A percentile compares a stretch with the other conserved stretches of the same genome.
Evolutionary conservation across 176 grass and related monocot species (phyloP).

Genomic region (Carex parvula): DNA sequence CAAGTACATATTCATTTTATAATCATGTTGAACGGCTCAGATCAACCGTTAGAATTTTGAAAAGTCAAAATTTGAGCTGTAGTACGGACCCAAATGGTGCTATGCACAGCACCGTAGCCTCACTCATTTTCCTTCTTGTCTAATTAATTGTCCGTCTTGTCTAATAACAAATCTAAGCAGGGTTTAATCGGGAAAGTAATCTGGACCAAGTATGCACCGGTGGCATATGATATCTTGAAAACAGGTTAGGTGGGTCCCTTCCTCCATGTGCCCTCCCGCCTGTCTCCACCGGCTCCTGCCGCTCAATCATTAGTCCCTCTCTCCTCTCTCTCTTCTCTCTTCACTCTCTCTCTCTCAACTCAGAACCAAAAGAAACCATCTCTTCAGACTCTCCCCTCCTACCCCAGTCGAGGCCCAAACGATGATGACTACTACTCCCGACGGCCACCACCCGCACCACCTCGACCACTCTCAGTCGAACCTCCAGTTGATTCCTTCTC

Average conservation of each 20-base stretch:
- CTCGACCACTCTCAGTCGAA: conserved; percentile 2
- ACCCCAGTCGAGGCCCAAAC: background rate
- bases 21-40: too few species aligned
- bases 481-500: conserved; percentile 37
- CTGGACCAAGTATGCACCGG: background rate
- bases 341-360: background rate
- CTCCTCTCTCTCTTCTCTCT: background rate
- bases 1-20: too few species aligned
- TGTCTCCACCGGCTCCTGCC: conserved; percentile 34
- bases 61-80: too few species aligned
- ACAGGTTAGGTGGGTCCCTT: conserved; percentile 29
- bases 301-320: conserved; percentile 37
- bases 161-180: background rate
- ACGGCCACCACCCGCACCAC: conserved; percentile 19
- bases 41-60: too few species aligned
- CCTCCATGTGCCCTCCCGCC: conserved; percentile 35
- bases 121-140: too few species aligned
- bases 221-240: background rate
- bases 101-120: too few species aligned
- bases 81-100: too few species aligned
- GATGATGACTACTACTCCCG: conserved; percentile 47
- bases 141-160: too few species aligned
- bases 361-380: background rate
- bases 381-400: background rate
- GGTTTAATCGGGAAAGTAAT: background rate